Percentiles rank a stretch among this genome's conserved stretches.
Evolutionary conservation across 2,329 filamentous ascomycete species (phyloP).

Genomic region (Samsoniella hepiali): DNA sequence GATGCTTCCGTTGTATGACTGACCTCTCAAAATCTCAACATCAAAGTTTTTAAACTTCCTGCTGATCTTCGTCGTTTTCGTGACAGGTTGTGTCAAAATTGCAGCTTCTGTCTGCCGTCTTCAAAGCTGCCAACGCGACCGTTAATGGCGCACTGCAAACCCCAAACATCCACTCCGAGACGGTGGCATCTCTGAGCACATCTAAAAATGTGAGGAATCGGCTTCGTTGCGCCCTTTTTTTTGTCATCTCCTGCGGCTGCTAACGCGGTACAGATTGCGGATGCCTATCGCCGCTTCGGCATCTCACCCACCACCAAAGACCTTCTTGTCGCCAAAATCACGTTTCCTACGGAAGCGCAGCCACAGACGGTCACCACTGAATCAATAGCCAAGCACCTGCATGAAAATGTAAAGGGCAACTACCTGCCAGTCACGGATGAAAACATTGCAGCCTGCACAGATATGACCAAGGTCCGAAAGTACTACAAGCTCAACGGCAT

Average conservation of each 20-base stretch:
- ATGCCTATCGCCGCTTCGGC: constrained; percentile 86
- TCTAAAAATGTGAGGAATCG: constrained; percentile 68
- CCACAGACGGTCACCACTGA: constrained; percentile 43
- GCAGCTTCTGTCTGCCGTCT: constrained; percentile 73
- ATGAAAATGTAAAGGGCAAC: constrained; percentile 58
- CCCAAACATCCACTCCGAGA: constrained; percentile 84
- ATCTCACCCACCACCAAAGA: constrained; percentile 67
- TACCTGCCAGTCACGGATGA: constrained; percentile 60
- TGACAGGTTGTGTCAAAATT: constrained; percentile 62
- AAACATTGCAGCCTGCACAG: constrained; percentile 55
- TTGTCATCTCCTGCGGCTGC: neutral
- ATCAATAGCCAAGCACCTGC: constrained; percentile 57
- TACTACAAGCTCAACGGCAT: constrained; percentile 77
- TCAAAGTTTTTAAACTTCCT: neutral
- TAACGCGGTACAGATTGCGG: constrained; percentile 64
- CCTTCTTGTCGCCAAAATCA: constrained; percentile 79
- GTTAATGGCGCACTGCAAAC: constrained; percentile 64
- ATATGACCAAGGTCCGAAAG: constrained; percentile 71
- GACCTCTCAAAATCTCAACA: neutral
- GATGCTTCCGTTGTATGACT: constrained; percentile 71
- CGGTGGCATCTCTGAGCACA: constrained; percentile 74
- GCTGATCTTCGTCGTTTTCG: neutral
- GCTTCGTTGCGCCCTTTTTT: neutral
- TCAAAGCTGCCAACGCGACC: constrained; percentile 69
- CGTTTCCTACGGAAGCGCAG: constrained; percentile 44